Percentiles rank a stretch among this genome's conserved stretches.
These are phyloP conservation scores for Macrophomina phaseolina DNA, from an alignment of 2,329 filamentous ascomycete species.

Conservation along the genomic window DNA sequence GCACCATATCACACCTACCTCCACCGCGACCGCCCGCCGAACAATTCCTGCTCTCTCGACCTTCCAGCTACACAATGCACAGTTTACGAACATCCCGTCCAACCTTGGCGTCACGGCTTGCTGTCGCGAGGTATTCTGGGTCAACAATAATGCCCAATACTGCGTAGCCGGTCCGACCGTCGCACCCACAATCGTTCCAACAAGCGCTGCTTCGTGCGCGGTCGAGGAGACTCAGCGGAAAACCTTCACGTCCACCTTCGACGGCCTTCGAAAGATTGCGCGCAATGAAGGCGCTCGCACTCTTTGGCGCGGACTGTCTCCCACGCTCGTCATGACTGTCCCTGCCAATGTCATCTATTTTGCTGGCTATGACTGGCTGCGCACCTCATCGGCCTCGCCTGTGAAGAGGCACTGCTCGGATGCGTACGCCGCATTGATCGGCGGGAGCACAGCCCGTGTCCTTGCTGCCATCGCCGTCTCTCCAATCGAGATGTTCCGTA, in stretches of 20 bases:
- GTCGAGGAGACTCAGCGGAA: constrained; percentile 84
- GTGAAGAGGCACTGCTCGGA: constrained; percentile 64
- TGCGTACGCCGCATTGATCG: constrained; percentile 77
- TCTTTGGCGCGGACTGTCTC: constrained; percentile 92
- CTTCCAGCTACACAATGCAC: constrained; percentile 39
- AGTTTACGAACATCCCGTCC: constrained; percentile 73
- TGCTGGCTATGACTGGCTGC: constrained; percentile 94
- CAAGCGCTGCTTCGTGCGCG: constrained; percentile 70
- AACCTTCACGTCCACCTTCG: constrained; percentile 87
- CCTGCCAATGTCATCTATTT: constrained; percentile 99
- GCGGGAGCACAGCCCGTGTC: constrained; percentile 77
- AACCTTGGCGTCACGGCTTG: constrained; percentile 92
- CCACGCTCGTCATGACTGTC: constrained; percentile 90
- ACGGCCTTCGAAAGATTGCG: constrained; percentile 92
- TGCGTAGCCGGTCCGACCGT: constrained; percentile 70
- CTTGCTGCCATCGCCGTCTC: constrained; percentile 83
- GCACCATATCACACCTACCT: constrained; percentile 54
- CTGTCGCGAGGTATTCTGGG: constrained; percentile 96
- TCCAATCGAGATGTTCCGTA: constrained; percentile 93
- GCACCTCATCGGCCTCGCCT: constrained; percentile 74
- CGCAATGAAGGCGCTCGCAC: constrained; percentile 86
- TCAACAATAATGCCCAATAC: constrained; percentile 80
- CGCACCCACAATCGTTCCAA: constrained; percentile 45
- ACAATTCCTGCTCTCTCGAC: constrained; percentile 44
- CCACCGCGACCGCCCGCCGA: constrained; percentile 49